Conservation (phyloP, 768 basidiomycete genomes). For the Lactarius trivialis region DNA sequence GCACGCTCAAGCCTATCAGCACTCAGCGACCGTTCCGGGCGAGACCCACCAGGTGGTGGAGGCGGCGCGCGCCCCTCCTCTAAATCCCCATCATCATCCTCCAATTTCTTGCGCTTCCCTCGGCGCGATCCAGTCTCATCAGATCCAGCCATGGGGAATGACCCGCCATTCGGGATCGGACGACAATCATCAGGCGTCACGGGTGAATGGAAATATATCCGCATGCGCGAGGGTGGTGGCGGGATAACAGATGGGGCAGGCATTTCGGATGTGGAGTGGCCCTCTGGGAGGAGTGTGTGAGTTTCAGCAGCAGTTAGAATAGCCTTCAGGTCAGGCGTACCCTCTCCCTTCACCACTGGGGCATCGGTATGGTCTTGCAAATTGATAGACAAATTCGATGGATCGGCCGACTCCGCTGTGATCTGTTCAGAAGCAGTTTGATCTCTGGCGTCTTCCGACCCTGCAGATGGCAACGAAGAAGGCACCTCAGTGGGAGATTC, state of each 20-base stretch:
- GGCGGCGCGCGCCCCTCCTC: constrained; percentile 66
- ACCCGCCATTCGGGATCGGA: constrained; percentile 60
- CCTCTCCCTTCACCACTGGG: constrained; percentile 2
- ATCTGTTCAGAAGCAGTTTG: background rate
- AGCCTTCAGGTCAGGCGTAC: constrained; percentile 2
- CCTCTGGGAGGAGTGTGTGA: background rate
- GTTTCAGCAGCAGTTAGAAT: background rate
- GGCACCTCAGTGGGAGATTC: constrained; percentile 30
- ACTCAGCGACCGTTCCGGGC: constrained; percentile 36
- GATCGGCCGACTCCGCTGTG: constrained; percentile 14
- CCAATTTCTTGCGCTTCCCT: constrained; percentile 84
- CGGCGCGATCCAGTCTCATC: constrained; percentile 53
- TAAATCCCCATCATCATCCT: constrained; percentile 78
- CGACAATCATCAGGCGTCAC: constrained; percentile 75
- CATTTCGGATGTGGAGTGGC: constrained; percentile 21
- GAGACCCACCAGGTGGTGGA: constrained; percentile 45
- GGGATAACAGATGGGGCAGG: constrained; percentile 27
- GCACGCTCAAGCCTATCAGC: constrained; percentile 50
- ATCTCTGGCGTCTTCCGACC: constrained; percentile 18
- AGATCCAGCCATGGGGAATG: constrained; percentile 35
- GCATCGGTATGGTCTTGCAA: constrained; percentile 1
- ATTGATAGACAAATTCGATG: constrained; percentile 1
- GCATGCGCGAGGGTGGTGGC: constrained; percentile 71
- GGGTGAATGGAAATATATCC: constrained; percentile 90
- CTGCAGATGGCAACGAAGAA: constrained; percentile 29